Percentiles rank a stretch among this genome's conserved stretches.
Evolutionary conservation across 108 stramenopile genomes (phyloP).

Genomic region (Chaetoceros muelleri): DNA sequence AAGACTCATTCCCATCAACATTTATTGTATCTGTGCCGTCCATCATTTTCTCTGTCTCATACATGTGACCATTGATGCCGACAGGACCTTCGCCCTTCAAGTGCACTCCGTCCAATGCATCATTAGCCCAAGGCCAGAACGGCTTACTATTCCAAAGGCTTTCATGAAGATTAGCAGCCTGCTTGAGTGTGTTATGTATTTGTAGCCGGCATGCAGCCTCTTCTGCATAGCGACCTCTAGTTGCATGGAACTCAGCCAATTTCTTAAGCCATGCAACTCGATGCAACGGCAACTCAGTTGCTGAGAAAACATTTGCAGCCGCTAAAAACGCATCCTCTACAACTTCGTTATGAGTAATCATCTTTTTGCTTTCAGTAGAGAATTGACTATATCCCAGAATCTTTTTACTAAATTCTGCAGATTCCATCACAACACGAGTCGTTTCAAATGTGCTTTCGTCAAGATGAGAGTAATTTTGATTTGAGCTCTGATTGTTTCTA

Average conservation of each 20-base stretch:
- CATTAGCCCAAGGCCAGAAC: conserved; percentile 77
- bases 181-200: conserved; percentile 60
- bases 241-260: conserved; percentile 76
- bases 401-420: conserved; percentile 68
- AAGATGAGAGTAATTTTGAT: neutral
- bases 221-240: conserved; percentile 65
- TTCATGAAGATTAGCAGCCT: conserved; percentile 60
- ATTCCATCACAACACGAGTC: conserved; percentile 64
- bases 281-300: conserved; percentile 77
- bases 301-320: conserved; percentile 81
- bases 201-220: conserved; percentile 78
- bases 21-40: conserved; percentile 26
- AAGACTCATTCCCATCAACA: conserved; percentile 43
- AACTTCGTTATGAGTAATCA: conserved; percentile 69
- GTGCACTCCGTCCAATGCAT: conserved; percentile 41
- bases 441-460: neutral
- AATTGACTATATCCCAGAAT: conserved; percentile 61
- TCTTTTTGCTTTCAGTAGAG: conserved; percentile 17
- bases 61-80: conserved; percentile 22
- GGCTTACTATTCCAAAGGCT: conserved; percentile 76
- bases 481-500: neutral
- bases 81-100: conserved; percentile 46
- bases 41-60: conserved; percentile 35
- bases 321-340: conserved; percentile 78
- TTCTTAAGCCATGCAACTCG: conserved; percentile 73